Evolutionary conservation across 2,329 filamentous ascomycete genomes (phyloP).

Genomic region (Colletotrichum lentis): DNA sequence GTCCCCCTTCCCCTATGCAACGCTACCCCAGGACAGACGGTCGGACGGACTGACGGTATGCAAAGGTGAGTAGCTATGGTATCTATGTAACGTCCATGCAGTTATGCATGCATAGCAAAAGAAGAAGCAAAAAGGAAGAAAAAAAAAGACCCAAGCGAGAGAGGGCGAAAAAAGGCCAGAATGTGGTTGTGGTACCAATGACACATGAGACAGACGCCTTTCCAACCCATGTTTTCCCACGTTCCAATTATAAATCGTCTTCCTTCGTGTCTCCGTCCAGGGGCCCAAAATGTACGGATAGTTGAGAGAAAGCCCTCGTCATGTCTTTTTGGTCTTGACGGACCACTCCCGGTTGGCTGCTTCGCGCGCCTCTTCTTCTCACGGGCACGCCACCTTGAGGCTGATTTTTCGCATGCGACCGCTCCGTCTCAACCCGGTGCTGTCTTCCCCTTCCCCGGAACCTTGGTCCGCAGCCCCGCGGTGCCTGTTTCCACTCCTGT

Average conservation of each 20-base stretch:
- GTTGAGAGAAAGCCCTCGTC: constrained; percentile 1
- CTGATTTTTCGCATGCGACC: constrained; percentile 48
- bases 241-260: constrained; percentile 37
- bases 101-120: constrained; percentile 15
- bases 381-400: constrained; percentile 38
- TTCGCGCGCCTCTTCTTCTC: constrained; percentile 13
- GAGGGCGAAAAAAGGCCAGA: neutral
- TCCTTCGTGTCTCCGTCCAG: constrained; percentile 10
- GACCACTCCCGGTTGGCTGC: constrained; percentile 29
- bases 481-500: constrained; percentile 31
- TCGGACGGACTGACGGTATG: constrained; percentile 6
- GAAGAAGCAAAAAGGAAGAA: neutral
- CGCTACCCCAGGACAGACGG: constrained; percentile 20
- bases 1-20: constrained; percentile 10
- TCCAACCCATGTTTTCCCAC: constrained; percentile 13
- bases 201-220: constrained; percentile 15
- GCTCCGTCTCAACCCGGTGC: constrained; percentile 45
- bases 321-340: neutral
- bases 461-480: constrained; percentile 20
- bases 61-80: constrained; percentile 16
- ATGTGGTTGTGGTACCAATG: constrained; percentile 3
- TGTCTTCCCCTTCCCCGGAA: constrained; percentile 39
- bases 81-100: constrained; percentile 9
- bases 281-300: too few species aligned
- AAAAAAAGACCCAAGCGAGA: neutral